Conservation (phyloP, 192 early-diverging fungal genomes). For the Thamnidium elegans region DNA sequence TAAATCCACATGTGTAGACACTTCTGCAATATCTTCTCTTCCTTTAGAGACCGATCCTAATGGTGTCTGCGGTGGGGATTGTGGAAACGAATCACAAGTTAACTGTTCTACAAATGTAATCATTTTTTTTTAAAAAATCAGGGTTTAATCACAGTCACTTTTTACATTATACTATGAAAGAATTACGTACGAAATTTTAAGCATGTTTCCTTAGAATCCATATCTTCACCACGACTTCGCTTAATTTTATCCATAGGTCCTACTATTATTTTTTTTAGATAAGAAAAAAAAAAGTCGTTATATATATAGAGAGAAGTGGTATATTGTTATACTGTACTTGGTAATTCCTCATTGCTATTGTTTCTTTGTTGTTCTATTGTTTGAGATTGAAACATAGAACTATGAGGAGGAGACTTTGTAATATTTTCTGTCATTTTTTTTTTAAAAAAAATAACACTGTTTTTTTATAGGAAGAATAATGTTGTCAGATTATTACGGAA, state of each 20-base stretch:
- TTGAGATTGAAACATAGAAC: neutral
- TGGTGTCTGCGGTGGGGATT: slow-evolving; percentile 18
- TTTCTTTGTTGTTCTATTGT: neutral
- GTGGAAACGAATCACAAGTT: slow-evolving; percentile 13
- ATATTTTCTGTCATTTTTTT: slow-evolving; percentile 6
- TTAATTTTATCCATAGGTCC: slow-evolving; percentile 6
- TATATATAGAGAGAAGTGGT: neutral
- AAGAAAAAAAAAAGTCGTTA: neutral
- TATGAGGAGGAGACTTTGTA: neutral
- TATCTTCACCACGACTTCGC: neutral
- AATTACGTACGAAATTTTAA: slow-evolving; percentile 9
- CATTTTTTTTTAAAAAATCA: no score
- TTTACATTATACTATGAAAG: no score
- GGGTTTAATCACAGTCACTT: neutral
- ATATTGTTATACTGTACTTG: neutral
- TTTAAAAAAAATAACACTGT: neutral
- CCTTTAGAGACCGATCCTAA: slow-evolving; percentile 5
- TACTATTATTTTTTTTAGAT: neutral
- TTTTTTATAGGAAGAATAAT: no score
- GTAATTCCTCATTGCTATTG: neutral
- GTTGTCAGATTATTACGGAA: no score
- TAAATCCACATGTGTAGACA: slow-evolving; percentile 1
- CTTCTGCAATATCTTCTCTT: neutral
- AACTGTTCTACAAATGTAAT: neutral
- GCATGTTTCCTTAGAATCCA: neutral